A percentile compares a stretch with the other conserved stretches of the same genome.
Evolutionary conservation across 148 eudicot species (phyloP).

Genomic region (Rhododendron ferrugineum): DNA sequence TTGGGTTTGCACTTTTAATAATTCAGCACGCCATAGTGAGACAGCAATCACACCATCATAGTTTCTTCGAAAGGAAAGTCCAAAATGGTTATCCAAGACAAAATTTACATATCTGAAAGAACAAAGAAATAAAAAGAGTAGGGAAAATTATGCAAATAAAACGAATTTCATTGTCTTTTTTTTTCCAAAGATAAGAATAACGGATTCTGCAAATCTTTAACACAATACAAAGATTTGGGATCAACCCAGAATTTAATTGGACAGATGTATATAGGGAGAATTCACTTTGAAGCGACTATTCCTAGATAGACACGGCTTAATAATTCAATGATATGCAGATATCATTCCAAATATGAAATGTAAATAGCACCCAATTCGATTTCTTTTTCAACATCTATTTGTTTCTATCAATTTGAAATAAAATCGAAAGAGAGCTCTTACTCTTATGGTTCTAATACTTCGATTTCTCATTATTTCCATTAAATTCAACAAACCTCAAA

Average conservation of each 20-base stretch:
- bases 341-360: background rate
- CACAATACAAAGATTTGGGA: background rate
- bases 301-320: background rate
- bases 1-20: background rate
- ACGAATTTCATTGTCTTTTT: background rate
- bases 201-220: background rate
- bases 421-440: background rate
- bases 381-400: background rate
- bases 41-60: background rate
- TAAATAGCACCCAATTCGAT: background rate
- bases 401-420: background rate
- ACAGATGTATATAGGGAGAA: background rate
- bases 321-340: background rate
- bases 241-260: background rate
- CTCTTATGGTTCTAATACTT: background rate
- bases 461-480: background rate
- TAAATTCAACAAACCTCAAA: background rate
- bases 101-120: background rate
- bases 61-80: background rate
- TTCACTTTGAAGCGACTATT: background rate
- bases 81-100: background rate
- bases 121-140: background rate
- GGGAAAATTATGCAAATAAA: background rate
- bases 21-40: background rate
- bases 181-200: background rate